Conservation (phyloP, 306 rosid genomes). For the Cyclanthera cordifolia region DNA sequence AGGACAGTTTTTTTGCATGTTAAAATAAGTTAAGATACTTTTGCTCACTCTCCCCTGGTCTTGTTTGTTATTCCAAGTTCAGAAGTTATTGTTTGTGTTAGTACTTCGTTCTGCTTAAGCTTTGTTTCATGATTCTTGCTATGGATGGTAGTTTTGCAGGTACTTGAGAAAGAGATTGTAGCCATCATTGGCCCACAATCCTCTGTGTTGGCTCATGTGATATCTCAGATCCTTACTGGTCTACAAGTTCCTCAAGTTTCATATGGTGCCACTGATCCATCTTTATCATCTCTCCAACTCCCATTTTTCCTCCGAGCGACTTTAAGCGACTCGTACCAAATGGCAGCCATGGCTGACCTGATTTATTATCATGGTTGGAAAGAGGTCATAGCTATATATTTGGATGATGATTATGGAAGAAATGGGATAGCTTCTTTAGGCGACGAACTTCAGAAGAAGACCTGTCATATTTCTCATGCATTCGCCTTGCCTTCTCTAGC, state of each 20-base stretch:
- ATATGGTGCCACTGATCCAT: slow-evolving; percentile 86
- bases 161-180: slow-evolving; percentile 49
- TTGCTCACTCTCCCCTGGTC: not conserved
- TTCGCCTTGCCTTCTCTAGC: slow-evolving; percentile 40
- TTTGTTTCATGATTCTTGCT: slow-evolving; percentile 12
- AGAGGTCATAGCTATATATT: slow-evolving; percentile 53
- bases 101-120: not conserved
- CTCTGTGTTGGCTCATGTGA: slow-evolving; percentile 58
- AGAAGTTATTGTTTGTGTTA: not conserved
- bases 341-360: slow-evolving; percentile 69
- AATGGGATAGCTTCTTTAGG: slow-evolving; percentile 61
- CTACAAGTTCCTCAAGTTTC: slow-evolving; percentile 75
- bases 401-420: slow-evolving; percentile 84
- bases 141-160: slow-evolving; percentile 50
- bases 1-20: no score
- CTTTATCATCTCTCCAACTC: slow-evolving; percentile 71
- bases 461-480: slow-evolving; percentile 37
- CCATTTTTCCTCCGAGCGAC: slow-evolving; percentile 62
- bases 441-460: slow-evolving; percentile 50
- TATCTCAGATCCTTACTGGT: slow-evolving; percentile 70
- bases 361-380: slow-evolving; percentile 66
- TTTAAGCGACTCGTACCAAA: slow-evolving; percentile 63
- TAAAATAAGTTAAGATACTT: no score
- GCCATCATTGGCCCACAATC: slow-evolving; percentile 88
- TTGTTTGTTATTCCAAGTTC: not conserved